These are phyloP conservation scores for Nannizziopsis arthrosporioides DNA, from an alignment of 2,329 filamentous ascomycete genomes.

Conservation along the genomic window DNA sequence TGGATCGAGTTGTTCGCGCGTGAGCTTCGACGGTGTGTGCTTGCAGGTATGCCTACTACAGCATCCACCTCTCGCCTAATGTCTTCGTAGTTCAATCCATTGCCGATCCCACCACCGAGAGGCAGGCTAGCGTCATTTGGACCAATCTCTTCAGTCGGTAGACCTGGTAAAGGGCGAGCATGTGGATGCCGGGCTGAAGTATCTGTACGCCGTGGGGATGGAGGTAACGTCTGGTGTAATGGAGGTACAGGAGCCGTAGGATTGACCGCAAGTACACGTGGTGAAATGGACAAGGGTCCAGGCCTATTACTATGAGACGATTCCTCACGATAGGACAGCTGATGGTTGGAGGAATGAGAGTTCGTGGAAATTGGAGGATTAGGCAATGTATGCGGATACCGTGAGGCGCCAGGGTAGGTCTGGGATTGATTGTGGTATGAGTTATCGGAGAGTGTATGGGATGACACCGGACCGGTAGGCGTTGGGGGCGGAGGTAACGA, in stretches of 20 bases:
- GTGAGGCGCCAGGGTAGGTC: conserved; percentile 1
- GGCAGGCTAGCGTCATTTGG: conserved; percentile 18
- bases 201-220: conserved; percentile 41
- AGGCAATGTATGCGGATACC: conserved; percentile 10
- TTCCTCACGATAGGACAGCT: conserved; percentile 3
- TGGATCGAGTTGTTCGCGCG: conserved; percentile 20
- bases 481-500: conserved; percentile 19
- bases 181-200: conserved; percentile 47
- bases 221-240: conserved; percentile 39
- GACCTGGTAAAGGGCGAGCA: conserved; percentile 47
- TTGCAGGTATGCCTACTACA: conserved; percentile 30
- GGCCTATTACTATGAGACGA: neutral
- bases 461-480: conserved; percentile 20
- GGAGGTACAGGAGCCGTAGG: conserved; percentile 40
- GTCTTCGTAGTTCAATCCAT: conserved; percentile 42
- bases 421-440: conserved; percentile 7
- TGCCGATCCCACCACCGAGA: conserved; percentile 22
- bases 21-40: conserved; percentile 20
- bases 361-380: conserved; percentile 9
- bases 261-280: conserved; percentile 17
- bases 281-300: conserved; percentile 6
- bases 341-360: neutral
- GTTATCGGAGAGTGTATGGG: conserved; percentile 22
- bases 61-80: conserved; percentile 47
- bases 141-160: conserved; percentile 37